These are phyloP conservation scores for Ophiostoma angusticollis DNA, from an alignment of 2,329 filamentous ascomycete species.

Conservation along the genomic window DNA sequence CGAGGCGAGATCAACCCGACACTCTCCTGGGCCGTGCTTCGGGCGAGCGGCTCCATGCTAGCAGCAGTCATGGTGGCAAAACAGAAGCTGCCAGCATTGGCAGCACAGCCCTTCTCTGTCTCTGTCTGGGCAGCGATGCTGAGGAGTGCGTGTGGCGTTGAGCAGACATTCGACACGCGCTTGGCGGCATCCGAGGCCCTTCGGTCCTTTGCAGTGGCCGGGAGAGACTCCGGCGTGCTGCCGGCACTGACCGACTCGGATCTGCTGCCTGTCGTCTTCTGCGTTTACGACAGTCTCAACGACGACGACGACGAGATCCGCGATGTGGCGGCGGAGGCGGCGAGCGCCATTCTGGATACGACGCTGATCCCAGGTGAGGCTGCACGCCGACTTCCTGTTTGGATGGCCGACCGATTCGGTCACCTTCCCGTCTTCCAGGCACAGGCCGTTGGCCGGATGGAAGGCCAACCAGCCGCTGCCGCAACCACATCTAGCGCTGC, in stretches of 20 bases:
- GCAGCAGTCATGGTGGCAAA: constrained; percentile 18
- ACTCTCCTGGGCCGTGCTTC: constrained; percentile 36
- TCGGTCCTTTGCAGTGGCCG: constrained; percentile 31
- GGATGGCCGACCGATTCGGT: constrained; percentile 27
- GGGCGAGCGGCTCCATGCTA: constrained; percentile 34
- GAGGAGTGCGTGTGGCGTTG: constrained; percentile 32
- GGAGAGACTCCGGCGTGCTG: not conserved
- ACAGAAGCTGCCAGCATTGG: constrained; percentile 7
- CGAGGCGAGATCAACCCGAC: constrained; percentile 30
- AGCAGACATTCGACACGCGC: constrained; percentile 52
- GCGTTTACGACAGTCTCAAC: constrained; percentile 63
- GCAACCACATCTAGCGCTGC: constrained; percentile 8
- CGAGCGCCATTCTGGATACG: constrained; percentile 31
- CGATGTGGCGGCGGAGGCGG: constrained; percentile 43
- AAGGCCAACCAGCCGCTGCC: constrained; percentile 17
- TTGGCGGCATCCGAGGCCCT: constrained; percentile 46
- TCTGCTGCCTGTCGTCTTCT: constrained; percentile 45
- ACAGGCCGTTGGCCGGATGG: constrained; percentile 31
- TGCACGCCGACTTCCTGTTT: constrained; percentile 30
- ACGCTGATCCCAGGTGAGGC: constrained; percentile 35
- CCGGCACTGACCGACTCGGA: constrained; percentile 1
- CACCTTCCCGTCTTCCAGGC: constrained; percentile 23
- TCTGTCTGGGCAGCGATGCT: constrained; percentile 37
- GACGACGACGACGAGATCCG: constrained; percentile 91
- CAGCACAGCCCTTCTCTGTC: constrained; percentile 6